These are phyloP conservation scores for Dendrocalamus sinicus DNA, from an alignment of 176 grass and related monocot species.

Conservation along the genomic window DNA sequence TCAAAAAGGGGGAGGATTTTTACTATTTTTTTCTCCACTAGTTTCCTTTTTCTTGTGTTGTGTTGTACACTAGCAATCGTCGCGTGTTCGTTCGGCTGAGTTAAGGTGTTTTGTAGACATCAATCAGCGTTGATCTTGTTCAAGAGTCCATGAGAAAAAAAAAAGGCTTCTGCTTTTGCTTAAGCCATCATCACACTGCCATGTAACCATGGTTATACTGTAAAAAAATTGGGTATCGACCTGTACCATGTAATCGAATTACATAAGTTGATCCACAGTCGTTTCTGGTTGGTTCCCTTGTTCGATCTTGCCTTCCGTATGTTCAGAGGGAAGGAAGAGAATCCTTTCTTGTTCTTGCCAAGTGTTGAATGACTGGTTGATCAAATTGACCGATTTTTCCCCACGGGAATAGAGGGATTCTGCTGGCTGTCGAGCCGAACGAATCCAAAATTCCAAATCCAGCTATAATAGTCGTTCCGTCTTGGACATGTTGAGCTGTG, in stretches of 20 bases:
- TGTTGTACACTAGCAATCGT: slow-evolving; percentile 7
- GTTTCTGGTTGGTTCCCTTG: neutral
- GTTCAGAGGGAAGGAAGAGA: neutral
- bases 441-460: neutral
- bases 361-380: neutral
- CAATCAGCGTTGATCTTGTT: slow-evolving; percentile 27
- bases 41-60: neutral
- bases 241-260: slow-evolving; percentile 27
- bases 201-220: slow-evolving; percentile 42
- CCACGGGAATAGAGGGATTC: slow-evolving; percentile 2
- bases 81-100: neutral
- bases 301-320: neutral
- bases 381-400: neutral
- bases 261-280: neutral
- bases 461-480: neutral
- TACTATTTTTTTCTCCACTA: neutral
- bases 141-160: neutral
- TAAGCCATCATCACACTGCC: slow-evolving; percentile 17
- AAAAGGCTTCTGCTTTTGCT: neutral
- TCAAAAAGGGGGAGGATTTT: slow-evolving; percentile 20
- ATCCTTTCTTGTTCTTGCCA: neutral
- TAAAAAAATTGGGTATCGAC: slow-evolving; percentile 15
- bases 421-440: slow-evolving; percentile 1
- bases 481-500: neutral
- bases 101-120: slow-evolving; percentile 44